Conservation (phyloP, 2,329 filamentous ascomycete genomes). For the Daldinia sp. region DNA sequence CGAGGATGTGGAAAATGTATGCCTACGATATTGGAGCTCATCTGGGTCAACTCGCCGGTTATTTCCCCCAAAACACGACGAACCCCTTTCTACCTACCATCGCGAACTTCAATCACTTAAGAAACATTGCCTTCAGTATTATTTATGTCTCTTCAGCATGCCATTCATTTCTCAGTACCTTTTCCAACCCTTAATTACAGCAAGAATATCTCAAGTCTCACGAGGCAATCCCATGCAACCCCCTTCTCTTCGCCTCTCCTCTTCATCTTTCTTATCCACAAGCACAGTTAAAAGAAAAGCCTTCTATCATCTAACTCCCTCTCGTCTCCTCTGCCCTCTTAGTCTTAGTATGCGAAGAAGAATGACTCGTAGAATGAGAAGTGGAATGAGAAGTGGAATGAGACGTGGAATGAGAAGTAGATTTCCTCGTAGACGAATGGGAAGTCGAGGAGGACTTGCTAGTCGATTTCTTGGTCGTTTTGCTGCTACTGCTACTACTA, state of each 20-base stretch:
- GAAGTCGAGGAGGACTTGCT: slow-evolving; percentile 21
- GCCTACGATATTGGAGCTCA: no score
- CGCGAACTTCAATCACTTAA: neutral
- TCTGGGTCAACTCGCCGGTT: no score
- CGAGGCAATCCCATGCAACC: neutral
- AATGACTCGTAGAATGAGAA: slow-evolving; percentile 21
- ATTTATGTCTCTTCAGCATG: neutral
- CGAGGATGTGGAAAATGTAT: no score
- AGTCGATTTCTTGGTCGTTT: slow-evolving; percentile 26
- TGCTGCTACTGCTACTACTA: slow-evolving; percentile 22
- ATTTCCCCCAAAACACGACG: no score
- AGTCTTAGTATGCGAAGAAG: slow-evolving; percentile 22
- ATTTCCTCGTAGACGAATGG: slow-evolving; percentile 1
- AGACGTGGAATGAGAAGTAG: slow-evolving; percentile 17
- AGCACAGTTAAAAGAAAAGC: neutral
- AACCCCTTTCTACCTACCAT: neutral
- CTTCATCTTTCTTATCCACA: neutral
- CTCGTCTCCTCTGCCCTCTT: slow-evolving; percentile 18
- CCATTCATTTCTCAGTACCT: neutral
- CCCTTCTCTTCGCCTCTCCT: neutral
- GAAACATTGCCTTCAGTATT: neutral
- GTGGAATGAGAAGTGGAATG: slow-evolving; percentile 27
- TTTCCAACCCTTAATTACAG: neutral
- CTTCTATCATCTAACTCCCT: neutral
- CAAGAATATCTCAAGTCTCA: neutral